These are phyloP conservation scores for Kwoniella bestiolae DNA, from an alignment of 768 basidiomycete species.

Conservation along the genomic window DNA sequence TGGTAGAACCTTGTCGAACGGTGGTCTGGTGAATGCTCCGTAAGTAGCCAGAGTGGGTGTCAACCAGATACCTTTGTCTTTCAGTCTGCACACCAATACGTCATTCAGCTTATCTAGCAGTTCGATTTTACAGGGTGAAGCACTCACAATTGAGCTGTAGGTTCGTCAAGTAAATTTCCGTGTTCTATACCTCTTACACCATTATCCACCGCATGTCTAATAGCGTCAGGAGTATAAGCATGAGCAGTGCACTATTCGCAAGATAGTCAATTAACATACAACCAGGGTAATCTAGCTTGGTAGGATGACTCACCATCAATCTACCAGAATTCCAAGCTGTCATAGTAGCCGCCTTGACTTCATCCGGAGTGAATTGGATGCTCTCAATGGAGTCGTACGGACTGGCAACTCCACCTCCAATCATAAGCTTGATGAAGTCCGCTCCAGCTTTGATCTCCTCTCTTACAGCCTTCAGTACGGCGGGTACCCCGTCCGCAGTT, in stretches of 20 bases:
- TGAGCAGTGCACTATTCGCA: slow-evolving; percentile 57
- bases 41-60: slow-evolving; percentile 62
- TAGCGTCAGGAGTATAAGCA: slow-evolving; percentile 59
- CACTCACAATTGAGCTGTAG: slow-evolving; percentile 58
- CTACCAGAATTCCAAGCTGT: slow-evolving; percentile 61
- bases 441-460: slow-evolving; percentile 60
- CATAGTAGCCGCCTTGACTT: slow-evolving; percentile 60
- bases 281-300: no score
- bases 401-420: slow-evolving; percentile 60
- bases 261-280: no score
- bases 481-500: slow-evolving; percentile 60
- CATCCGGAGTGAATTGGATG: slow-evolving; percentile 61
- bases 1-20: slow-evolving; percentile 60
- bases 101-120: background rate
- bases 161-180: slow-evolving; percentile 60
- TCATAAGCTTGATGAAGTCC: slow-evolving; percentile 60
- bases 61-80: slow-evolving; percentile 59
- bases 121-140: background rate
- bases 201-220: slow-evolving; percentile 61
- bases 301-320: slow-evolving; percentile 11
- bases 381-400: slow-evolving; percentile 61
- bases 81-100: slow-evolving; percentile 53
- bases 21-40: slow-evolving; percentile 60
- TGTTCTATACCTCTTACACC: slow-evolving; percentile 62
- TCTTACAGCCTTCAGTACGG: slow-evolving; percentile 58